phyloP scores from a whole-genome alignment of 1,139 yeast genomes.

The Blastobotrys illinoisensis region DNA sequence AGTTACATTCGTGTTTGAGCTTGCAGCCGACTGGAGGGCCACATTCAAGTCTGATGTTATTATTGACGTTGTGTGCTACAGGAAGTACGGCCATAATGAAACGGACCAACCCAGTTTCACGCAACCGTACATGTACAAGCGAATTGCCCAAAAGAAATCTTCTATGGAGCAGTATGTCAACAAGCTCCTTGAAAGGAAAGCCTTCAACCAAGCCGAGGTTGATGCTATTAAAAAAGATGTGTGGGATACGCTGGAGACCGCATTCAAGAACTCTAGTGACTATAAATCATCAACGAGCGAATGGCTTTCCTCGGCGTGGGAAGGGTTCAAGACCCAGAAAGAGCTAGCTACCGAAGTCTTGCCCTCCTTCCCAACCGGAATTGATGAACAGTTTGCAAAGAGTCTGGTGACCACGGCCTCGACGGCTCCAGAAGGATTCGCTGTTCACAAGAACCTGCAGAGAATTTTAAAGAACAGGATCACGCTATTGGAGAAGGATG shows the following conservation, averaged over 20 bases:
- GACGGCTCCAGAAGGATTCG: slow-evolving; percentile 76
- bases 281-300: slow-evolving; percentile 87
- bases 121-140: slow-evolving; percentile 91
- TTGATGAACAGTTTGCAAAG: slow-evolving; percentile 61
- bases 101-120: slow-evolving; percentile 98
- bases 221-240: slow-evolving; percentile 96
- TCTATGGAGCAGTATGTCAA: slow-evolving; percentile 79
- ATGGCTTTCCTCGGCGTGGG: slow-evolving; percentile 98
- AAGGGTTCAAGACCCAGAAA: slow-evolving; percentile 92
- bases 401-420: slow-evolving; percentile 71
- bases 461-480: slow-evolving; percentile 83
- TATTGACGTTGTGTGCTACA: slow-evolving; percentile 92
- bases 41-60: slow-evolving; percentile 91
- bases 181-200: slow-evolving; percentile 71
- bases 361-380: slow-evolving; percentile 92
- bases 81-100: slow-evolving; percentile 97
- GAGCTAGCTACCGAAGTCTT: slow-evolving; percentile 89
- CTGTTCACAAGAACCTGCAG: slow-evolving; percentile 87
- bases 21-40: slow-evolving; percentile 97
- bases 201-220: slow-evolving; percentile 79
- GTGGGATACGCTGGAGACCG: slow-evolving; percentile 84
- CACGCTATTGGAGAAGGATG: slow-evolving; percentile 79
- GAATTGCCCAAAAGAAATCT: slow-evolving; percentile 77
- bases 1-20: slow-evolving; percentile 76
- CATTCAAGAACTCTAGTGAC: slow-evolving; percentile 77